These are phyloP conservation scores for Lyophyllum semitale DNA, from an alignment of 768 basidiomycete species.

Conservation along the genomic window DNA sequence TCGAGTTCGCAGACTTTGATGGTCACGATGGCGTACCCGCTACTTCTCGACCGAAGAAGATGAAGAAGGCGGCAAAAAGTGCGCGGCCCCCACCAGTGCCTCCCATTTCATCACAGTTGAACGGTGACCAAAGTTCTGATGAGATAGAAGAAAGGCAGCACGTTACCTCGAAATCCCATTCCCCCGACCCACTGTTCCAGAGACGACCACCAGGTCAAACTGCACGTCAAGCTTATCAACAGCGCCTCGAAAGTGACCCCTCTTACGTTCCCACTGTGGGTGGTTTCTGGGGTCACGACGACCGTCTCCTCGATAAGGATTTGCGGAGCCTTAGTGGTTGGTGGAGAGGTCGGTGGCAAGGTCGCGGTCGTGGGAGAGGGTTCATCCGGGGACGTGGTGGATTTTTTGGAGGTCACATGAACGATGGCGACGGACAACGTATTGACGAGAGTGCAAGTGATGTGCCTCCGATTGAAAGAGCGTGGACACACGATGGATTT, in stretches of 20 bases:
- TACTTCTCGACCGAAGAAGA: slow-evolving; percentile 38
- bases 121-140: slow-evolving; percentile 21
- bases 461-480: slow-evolving; percentile 62
- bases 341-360: slow-evolving; percentile 84
- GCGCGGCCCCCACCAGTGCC: slow-evolving; percentile 33
- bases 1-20: slow-evolving; percentile 75
- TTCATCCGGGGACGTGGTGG: slow-evolving; percentile 59
- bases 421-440: slow-evolving; percentile 1
- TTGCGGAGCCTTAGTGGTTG: slow-evolving; percentile 80
- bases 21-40: slow-evolving; percentile 32
- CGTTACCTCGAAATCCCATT: slow-evolving; percentile 41
- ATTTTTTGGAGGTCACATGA: slow-evolving; percentile 24
- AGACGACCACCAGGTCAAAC: slow-evolving; percentile 52
- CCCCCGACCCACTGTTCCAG: slow-evolving; percentile 20
- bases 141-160: slow-evolving; percentile 30
- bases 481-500: slow-evolving; percentile 87
- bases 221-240: slow-evolving; percentile 85
- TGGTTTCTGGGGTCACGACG: slow-evolving; percentile 94
- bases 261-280: slow-evolving; percentile 90
- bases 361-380: slow-evolving; percentile 64
- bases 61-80: slow-evolving; percentile 41
- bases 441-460: slow-evolving; percentile 22
- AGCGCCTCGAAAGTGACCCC: slow-evolving; percentile 80
- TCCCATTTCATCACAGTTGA: slow-evolving; percentile 29
- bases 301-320: slow-evolving; percentile 82